phyloP scores from a whole-genome alignment of 352 stramenopile species.

The Phytophthora constricta region DNA sequence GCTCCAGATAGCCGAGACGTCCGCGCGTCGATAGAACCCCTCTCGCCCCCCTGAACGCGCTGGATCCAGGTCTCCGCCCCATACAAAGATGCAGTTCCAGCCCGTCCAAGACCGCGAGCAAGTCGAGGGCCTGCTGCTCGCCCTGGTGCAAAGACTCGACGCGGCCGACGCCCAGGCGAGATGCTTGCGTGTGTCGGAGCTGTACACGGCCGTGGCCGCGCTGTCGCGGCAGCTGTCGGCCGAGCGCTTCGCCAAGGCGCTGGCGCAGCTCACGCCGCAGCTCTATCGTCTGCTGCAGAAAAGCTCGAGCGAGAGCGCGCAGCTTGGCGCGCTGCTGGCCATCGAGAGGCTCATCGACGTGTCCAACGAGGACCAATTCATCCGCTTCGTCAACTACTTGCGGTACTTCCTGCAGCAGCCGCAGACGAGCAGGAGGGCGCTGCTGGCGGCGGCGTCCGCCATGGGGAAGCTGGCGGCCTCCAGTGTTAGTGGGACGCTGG shows the following conservation, averaged over 20 bases:
- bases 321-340: slow-evolving; percentile 75
- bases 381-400: slow-evolving; percentile 91
- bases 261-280: slow-evolving; percentile 79
- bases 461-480: slow-evolving; percentile 86
- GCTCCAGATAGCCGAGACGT: background rate
- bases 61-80: background rate
- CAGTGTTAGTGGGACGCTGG: slow-evolving; percentile 83
- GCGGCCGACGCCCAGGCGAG: slow-evolving; percentile 45
- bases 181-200: slow-evolving; percentile 55
- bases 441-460: slow-evolving; percentile 74
- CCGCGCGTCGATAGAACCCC: background rate
- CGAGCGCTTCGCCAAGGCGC: slow-evolving; percentile 80
- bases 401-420: slow-evolving; percentile 86
- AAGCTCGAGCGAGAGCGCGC: slow-evolving; percentile 61
- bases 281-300: slow-evolving; percentile 73
- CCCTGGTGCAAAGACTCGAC: slow-evolving; percentile 70
- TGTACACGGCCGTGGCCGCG: slow-evolving; percentile 67
- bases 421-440: slow-evolving; percentile 57
- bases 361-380: slow-evolving; percentile 88
- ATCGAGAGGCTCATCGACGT: slow-evolving; percentile 87
- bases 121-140: slow-evolving; percentile 60
- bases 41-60: background rate
- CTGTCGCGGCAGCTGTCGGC: slow-evolving; percentile 78
- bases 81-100: slow-evolving; percentile 30
- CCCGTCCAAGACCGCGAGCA: slow-evolving; percentile 61